phyloP scores from a whole-genome alignment of 495 filamentous ascomycete genomes.

The Melanomma pulvis-pyrius region DNA sequence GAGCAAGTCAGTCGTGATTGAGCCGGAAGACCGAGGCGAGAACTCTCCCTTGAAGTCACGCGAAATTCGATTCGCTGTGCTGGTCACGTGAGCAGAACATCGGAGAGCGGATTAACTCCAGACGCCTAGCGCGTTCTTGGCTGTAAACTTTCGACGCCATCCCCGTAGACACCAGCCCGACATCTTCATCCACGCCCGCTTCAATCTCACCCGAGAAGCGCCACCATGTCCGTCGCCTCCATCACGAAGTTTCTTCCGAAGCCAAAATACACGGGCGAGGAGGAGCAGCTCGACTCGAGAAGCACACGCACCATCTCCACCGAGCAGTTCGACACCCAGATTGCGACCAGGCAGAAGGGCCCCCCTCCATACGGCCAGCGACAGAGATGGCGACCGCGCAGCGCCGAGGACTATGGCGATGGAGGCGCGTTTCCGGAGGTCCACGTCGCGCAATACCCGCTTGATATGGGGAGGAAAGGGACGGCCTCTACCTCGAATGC shows the following conservation, averaged over 20 bases:
- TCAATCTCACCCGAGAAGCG: not conserved
- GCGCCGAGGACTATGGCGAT: slow-evolving; percentile 89
- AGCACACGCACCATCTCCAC: slow-evolving; percentile 79
- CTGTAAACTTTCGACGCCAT: not conserved
- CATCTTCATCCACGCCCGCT: not conserved
- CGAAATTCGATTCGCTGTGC: no score
- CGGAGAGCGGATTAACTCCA: no score
- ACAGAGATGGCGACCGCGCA: slow-evolving; percentile 82
- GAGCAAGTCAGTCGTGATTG: no score
- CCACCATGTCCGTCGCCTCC: slow-evolving; percentile 54
- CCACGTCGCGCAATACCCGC: slow-evolving; percentile 89
- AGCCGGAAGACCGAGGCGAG: no score
- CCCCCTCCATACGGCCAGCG: slow-evolving; percentile 87
- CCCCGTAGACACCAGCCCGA: not conserved
- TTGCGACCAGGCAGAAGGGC: slow-evolving; percentile 79
- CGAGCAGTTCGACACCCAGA: slow-evolving; percentile 79
- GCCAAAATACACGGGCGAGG: slow-evolving; percentile 84
- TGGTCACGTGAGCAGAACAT: no score
- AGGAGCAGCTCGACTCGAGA: slow-evolving; percentile 72
- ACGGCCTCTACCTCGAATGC: slow-evolving; percentile 76
- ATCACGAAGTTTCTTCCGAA: slow-evolving; percentile 84
- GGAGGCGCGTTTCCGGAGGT: slow-evolving; percentile 97
- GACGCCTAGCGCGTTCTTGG: no score
- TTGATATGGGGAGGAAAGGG: slow-evolving; percentile 86
- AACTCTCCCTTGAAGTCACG: no score